Conservation (phyloP, 2,329 filamentous ascomycete genomes). For the Hymenoscyphus linearis region DNA sequence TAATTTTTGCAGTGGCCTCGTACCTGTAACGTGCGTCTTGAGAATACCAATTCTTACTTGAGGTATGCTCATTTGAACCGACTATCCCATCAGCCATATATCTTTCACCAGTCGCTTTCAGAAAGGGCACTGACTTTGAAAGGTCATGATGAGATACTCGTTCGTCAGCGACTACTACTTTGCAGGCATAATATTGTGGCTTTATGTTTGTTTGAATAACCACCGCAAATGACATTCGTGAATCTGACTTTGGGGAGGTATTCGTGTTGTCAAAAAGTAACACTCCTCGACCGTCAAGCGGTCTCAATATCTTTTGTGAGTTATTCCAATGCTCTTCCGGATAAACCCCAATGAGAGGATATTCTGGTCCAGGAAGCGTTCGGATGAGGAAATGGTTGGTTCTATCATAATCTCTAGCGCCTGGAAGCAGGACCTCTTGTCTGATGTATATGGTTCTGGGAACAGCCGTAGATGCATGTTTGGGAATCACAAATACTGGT, state of each 20-base stretch:
- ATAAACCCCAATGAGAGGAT: not conserved
- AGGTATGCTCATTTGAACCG: not conserved
- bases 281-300: not conserved
- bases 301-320: conserved; percentile 1
- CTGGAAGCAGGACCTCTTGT: conserved; percentile 8
- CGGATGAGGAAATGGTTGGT: conserved; percentile 8
- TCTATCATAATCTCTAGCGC: conserved; percentile 4
- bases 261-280: not conserved
- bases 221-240: too few relatives aligned
- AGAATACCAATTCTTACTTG: not conserved
- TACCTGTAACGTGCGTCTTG: not conserved
- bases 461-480: conserved; percentile 2
- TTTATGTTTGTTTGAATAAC: too few relatives aligned
- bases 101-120: too few relatives aligned
- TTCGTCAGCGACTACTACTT: not conserved
- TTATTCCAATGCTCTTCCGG: conserved; percentile 2
- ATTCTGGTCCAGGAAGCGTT: conserved; percentile 1
- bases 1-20: conserved; percentile 3
- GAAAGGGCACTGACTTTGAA: too few relatives aligned
- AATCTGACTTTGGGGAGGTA: not conserved
- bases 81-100: not conserved
- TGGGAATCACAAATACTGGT: conserved; percentile 5
- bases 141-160: not conserved
- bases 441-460: conserved; percentile 8
- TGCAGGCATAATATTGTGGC: not conserved